Conservation (phyloP, 768 basidiomycete species). For the Solioccasus polychromus region DNA sequence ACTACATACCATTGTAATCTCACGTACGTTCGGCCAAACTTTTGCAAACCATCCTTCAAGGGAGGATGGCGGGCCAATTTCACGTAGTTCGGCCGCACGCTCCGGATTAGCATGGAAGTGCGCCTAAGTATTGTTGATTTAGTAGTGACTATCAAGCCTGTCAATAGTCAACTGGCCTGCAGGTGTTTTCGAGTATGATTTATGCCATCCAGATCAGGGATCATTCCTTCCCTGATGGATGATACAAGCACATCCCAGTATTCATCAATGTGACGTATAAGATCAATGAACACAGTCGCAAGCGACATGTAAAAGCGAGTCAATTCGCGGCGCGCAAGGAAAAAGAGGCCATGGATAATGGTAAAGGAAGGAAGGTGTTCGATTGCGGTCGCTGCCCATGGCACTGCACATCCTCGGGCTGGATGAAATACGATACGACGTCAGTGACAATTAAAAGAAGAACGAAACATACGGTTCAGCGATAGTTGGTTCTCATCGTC, state of each 20-base stretch:
- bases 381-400: constrained; percentile 16
- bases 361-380: constrained; percentile 14
- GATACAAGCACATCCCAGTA: constrained; percentile 17
- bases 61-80: constrained; percentile 12
- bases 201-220: constrained; percentile 15
- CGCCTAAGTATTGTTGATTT: constrained; percentile 1
- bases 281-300: constrained; percentile 7
- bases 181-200: constrained; percentile 12
- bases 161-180: constrained; percentile 1
- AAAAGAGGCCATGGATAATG: constrained; percentile 22
- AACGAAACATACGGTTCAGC: neutral
- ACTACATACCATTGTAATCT: constrained; percentile 6
- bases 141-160: neutral
- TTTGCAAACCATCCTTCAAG: constrained; percentile 15
- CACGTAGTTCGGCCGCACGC: constrained; percentile 18
- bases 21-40: constrained; percentile 13
- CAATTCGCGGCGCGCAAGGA: constrained; percentile 8
- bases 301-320: neutral
- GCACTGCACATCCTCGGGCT: constrained; percentile 13
- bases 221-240: constrained; percentile 10
- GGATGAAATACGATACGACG: neutral
- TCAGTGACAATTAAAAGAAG: neutral
- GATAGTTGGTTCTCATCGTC: constrained; percentile 12
- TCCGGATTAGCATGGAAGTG: constrained; percentile 10
- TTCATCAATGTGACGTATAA: constrained; percentile 16